Base-by-base conservation (phyloP, 2,329 filamentous ascomycete species). In the Fusarium buxicola region DNA sequence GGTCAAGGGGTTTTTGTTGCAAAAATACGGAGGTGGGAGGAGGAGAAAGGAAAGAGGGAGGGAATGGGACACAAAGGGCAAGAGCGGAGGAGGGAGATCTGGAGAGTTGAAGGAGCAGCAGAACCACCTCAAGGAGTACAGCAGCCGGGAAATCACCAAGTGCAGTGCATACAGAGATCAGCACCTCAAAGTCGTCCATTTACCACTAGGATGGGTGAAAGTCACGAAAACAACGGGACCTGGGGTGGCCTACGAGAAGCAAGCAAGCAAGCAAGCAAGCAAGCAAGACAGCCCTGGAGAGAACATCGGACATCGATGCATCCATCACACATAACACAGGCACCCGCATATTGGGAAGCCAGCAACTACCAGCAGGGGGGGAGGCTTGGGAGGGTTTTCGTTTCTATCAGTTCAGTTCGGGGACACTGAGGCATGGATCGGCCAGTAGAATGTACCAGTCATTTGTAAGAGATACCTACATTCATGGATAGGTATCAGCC, bases 151-250 rank as follows among this genome's bases (percentile, higher is more conserved):
- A 56, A 61, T 57, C 56, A 57, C 41, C 36, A 53, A 63, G 43
- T 56, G 31, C 58, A 59, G 32, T 48, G 34, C 60, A 44, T 48
- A 47, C 49, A 41, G 47, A 68, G 66, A 69, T 69, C 66, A 63
- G 59, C 67, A 10, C 21, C 48, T 55, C 35, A 34, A 49, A 65
- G 52, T 57, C 51, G 31, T 54, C 51, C 48, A 58, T 55, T 55
- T 64, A 57, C 38, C 50, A 52, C 41, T 36, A 27, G 35, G 45
- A 48, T 46, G 47, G 40, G 51, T 39, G 45, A 38, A 51, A 34
- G 45, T 50, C 49, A 52, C 59, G 50, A 56, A 49, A 55, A 62
- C 44, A 43, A 54, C 54, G 41, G 27, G 31, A 15, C 25, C 25
- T 39, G 36, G 24, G 36, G 46, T 48, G 36, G 36, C 46, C 50